phyloP scores from a whole-genome alignment of 139 green algal species.

The Chlorella sp. region DNA sequence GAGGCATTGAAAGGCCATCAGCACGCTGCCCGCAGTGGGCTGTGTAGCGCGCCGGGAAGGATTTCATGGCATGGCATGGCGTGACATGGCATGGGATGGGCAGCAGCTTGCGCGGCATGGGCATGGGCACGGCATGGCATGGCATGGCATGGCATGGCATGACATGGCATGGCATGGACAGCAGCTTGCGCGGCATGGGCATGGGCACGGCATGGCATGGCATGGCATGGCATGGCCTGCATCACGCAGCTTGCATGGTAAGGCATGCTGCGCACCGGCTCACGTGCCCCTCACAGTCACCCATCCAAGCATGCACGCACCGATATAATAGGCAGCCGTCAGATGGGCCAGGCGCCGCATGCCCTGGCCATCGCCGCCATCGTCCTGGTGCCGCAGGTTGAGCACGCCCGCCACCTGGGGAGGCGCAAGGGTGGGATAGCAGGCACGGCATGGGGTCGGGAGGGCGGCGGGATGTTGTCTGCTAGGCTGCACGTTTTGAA shows the following conservation, averaged over 20 bases:
- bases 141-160: background rate
- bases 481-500: too few relatives aligned
- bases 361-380: background rate
- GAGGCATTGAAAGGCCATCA: too few relatives aligned
- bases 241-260: too few relatives aligned
- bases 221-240: too few relatives aligned
- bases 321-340: conserved; percentile 46
- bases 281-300: background rate
- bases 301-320: background rate
- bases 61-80: background rate
- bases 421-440: too few relatives aligned
- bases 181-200: too few relatives aligned
- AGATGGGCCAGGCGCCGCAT: conserved; percentile 15
- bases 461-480: too few relatives aligned
- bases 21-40: too few relatives aligned
- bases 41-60: background rate
- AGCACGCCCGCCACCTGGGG: conserved; percentile 40
- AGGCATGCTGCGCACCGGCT: too few relatives aligned
- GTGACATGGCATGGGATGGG: background rate
- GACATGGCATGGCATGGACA: background rate
- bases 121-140: background rate
- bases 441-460: too few relatives aligned
- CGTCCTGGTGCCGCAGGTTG: conserved; percentile 25
- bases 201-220: too few relatives aligned
- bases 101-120: background rate